Evolutionary conservation across 495 filamentous ascomycete species (phyloP), one percentile per base, ranked within the genome.

Genomic region (Extremus antarcticus): DNA sequence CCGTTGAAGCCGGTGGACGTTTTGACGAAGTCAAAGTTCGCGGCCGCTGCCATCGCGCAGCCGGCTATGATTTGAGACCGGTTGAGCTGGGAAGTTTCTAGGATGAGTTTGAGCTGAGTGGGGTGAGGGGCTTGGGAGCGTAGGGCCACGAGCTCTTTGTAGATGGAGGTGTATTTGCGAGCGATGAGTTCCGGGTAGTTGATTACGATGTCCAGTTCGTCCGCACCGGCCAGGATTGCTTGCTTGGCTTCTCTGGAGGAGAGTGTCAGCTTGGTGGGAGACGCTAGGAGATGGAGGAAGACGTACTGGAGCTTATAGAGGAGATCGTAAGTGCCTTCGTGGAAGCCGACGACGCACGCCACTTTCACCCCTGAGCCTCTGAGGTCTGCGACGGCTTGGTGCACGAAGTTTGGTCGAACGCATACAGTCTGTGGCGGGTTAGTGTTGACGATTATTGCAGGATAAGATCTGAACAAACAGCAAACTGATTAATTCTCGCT

Each of bases 1-100:
- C 82, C 84, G 55, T 73, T 73, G 66, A 85, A 85, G 2, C 84
- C 84, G 3, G 84, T 86, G 48, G 79, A 82, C 11, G 84, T 86
- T 69, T 87, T 87, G 46, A 87, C 76, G 52, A 76, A 86, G 57
- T 82, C 76, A 35, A 78, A 83, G 4, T 74, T 76, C 23, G 84
- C 83, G 50, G 77, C 71, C 20, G 77, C 76, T 1, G 73, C 71
- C 41, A 85, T 72, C n/a, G 75, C 67, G 25, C 76, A 77, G 11
- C 74, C 82, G 11, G 80, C 79, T 45, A 85, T 73, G 55, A 85
- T 75, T 64, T 84, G 70, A 15, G 74, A 64, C 15, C 59, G 63
- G 7, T 72, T 66, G 16, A 87, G 72, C 58, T 81, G 73, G 1
- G 76, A 76, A 7, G 82, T 82, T 65, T 87, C 84, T 41, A 87